phyloP scores from a whole-genome alignment of 192 early-diverging fungal species.

The Coemansia biformis region DNA sequence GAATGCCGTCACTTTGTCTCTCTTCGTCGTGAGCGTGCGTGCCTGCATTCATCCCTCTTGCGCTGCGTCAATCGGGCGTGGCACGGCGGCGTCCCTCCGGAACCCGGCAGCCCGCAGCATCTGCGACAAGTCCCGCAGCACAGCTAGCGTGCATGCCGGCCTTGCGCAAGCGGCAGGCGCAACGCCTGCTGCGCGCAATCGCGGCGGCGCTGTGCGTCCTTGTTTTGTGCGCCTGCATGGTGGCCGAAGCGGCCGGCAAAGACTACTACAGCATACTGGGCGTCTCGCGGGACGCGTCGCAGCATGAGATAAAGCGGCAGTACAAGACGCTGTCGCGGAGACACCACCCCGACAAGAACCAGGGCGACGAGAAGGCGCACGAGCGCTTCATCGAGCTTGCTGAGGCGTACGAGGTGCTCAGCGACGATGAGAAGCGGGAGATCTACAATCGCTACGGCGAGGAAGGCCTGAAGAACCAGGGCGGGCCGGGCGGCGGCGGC shows the following conservation, averaged over 20 bases:
- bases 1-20: too few relatives aligned
- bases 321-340: conserved; percentile 87
- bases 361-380: conserved; percentile 75
- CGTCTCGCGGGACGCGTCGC: conserved; percentile 69
- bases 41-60: too few relatives aligned
- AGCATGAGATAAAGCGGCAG: conserved; percentile 87
- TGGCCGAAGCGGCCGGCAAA: conserved; percentile 26
- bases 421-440: conserved; percentile 83
- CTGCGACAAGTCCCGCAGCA: background rate
- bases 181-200: conserved; percentile 13
- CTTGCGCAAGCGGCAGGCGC: background rate
- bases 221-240: conserved; percentile 5
- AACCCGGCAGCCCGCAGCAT: too few relatives aligned
- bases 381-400: conserved; percentile 85
- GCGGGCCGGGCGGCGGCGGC: conserved; percentile 46
- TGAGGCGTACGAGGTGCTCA: conserved; percentile 90
- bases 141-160: conserved; percentile 3
- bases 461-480: conserved; percentile 83
- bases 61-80: too few relatives aligned
- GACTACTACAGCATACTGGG: conserved; percentile 90
- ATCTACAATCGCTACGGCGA: conserved; percentile 94
- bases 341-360: conserved; percentile 86
- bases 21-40: too few relatives aligned
- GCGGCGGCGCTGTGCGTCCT: conserved; percentile 12
- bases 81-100: too few relatives aligned